Evolutionary conservation across 495 filamentous ascomycete genomes (phyloP).

Genomic region (Neurospora sp.): DNA sequence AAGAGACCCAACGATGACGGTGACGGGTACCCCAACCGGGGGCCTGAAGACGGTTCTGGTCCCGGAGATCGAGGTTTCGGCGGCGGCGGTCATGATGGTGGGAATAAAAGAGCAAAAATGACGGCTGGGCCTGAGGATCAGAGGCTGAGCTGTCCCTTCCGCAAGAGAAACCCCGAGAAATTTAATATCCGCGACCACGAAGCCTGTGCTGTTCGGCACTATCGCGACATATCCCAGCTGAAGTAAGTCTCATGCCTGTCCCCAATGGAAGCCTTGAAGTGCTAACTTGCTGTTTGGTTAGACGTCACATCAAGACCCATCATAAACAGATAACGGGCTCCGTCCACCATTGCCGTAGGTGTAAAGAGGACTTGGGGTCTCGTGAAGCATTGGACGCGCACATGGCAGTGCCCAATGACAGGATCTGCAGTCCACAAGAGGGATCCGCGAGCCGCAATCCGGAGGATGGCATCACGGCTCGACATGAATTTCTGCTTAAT

Average conservation of each 20-base stretch:
- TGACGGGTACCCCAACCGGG: not conserved
- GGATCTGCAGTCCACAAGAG: slow-evolving; percentile 12
- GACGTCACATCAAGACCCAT: slow-evolving; percentile 21
- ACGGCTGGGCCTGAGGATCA: not conserved
- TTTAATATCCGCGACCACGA: slow-evolving; percentile 27
- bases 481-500: slow-evolving; percentile 15
- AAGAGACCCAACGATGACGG: slow-evolving; percentile 5
- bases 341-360: slow-evolving; percentile 14
- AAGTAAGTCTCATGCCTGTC: slow-evolving; percentile 15
- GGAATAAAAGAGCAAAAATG: not conserved
- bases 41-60: not conserved
- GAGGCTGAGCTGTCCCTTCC: slow-evolving; percentile 24
- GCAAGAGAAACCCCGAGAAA: slow-evolving; percentile 28
- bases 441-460: slow-evolving; percentile 10
- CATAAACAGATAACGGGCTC: slow-evolving; percentile 10
- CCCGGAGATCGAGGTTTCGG: not conserved
- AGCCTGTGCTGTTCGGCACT: slow-evolving; percentile 18
- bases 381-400: slow-evolving; percentile 11
- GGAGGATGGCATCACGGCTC: slow-evolving; percentile 20
- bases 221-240: slow-evolving; percentile 16
- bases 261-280: not conserved
- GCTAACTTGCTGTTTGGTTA: not conserved
- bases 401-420: slow-evolving; percentile 1
- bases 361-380: slow-evolving; percentile 9
- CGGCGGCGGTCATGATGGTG: not conserved